phyloP scores from a whole-genome alignment of 768 basidiomycete species.

The Auricularia sp. region DNA sequence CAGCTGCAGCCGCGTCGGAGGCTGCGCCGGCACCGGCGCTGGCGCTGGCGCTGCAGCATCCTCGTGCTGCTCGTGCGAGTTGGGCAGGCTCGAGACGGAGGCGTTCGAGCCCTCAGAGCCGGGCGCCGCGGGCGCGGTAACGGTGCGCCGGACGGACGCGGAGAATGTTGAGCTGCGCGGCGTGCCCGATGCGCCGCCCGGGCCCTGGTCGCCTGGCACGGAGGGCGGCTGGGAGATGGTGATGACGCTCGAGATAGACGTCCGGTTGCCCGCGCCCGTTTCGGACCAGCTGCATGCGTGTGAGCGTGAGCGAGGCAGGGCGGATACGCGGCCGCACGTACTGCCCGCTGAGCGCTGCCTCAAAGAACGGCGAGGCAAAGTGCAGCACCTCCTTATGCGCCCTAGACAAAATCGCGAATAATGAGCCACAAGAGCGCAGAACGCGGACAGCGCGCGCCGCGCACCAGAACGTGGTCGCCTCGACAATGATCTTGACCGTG shows the following conservation, averaged over 20 bases:
- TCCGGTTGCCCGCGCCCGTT: constrained; percentile 54
- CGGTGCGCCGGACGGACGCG: background rate
- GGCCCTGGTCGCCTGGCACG: constrained; percentile 40
- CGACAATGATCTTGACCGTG: constrained; percentile 84
- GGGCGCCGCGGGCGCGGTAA: background rate
- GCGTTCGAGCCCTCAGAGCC: background rate
- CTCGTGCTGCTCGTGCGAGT: background rate
- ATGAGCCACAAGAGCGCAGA: background rate
- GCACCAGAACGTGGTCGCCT: constrained; percentile 84
- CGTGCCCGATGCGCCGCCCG: constrained; percentile 2
- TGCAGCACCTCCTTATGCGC: constrained; percentile 85
- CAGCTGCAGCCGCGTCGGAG: background rate
- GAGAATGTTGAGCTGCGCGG: constrained; percentile 2
- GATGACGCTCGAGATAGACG: constrained; percentile 70
- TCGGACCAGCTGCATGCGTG: constrained; percentile 63
- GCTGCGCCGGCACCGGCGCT: too few species aligned
- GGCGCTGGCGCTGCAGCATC: background rate
- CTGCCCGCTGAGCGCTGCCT: constrained; percentile 74
- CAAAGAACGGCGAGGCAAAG: constrained; percentile 93
- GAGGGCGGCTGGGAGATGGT: constrained; percentile 71
- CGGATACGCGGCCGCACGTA: constrained; percentile 12
- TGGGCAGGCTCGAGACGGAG: background rate
- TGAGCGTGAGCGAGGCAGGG: background rate
- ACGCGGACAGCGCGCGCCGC: background rate
- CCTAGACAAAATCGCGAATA: constrained; percentile 32